Evolutionary conservation across 2,329 filamentous ascomycete genomes (phyloP), one percentile per base, ranked within the genome.

Genomic region (Microthyrium microscopicum): DNA sequence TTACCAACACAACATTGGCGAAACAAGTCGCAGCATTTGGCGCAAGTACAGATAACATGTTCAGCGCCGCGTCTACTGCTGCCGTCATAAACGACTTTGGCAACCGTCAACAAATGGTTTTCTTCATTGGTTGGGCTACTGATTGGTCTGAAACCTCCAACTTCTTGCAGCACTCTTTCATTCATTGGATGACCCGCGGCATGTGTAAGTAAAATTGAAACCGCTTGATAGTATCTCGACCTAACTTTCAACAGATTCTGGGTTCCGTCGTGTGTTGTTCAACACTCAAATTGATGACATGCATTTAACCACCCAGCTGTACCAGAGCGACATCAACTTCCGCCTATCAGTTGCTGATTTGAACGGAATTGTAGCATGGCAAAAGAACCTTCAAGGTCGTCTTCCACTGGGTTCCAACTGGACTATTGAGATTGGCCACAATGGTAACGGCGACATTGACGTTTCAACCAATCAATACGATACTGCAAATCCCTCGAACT

Each of bases 261-360:
- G 68, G n/a, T 63, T 66, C 45, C 60, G 66, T 34, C 60, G 68
- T 39, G 55, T 64, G 22, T 62, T 68, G 39, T 50, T 72, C 21
- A 64, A 54, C 50, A 63, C 66, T 8, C 68, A 73, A 44, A 63
- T 75, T 21, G 71, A 76, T 42, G 70, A 76, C 42, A 68, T 76
- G 56, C 67, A 73, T 42, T 53, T 75, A n/a, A 53, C 57, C 46
- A 57, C 54, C 3, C 44, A 44, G 2, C 38, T 58, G 20, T 58
- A 57, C 37, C 35, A 15, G 22, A 15, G n/a, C 15, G 19, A 17
- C 28, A 15, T 30, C 28, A 15, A 5, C 18, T 17, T 5, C 19
- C n/a, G 66, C 53, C 61, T 67, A 40, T 55, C 52, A 19, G 44
- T 57, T 5, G 49, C 46, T 8, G 51, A 53, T 39, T 40, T 53